Evolutionary conservation across 2,329 filamentous ascomycete species (phyloP).

Genomic region (Fusarium musae): DNA sequence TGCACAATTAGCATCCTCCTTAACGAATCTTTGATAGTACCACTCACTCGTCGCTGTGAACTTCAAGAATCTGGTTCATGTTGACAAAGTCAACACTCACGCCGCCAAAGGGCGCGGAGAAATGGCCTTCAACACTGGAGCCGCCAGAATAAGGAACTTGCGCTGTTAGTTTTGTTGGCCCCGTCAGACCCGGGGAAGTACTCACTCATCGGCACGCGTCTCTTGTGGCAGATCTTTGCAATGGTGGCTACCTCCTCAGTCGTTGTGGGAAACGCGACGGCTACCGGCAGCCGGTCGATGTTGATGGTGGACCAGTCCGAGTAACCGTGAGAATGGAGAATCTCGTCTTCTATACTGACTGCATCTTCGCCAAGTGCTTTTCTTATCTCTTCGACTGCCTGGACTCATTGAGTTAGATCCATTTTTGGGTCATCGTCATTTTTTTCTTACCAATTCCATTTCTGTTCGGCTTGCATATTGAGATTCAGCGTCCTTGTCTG

Average conservation of each 20-base stretch:
- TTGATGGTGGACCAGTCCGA: conserved; percentile 74
- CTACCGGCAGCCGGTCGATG: conserved; percentile 68
- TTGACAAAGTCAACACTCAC: conserved; percentile 88
- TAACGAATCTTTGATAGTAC: rapidly evolving
- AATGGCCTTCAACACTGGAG: conserved; percentile 88
- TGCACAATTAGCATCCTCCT: not conserved
- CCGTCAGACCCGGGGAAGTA: no score
- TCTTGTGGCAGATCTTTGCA: conserved; percentile 75
- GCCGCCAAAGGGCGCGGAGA: conserved; percentile 85
- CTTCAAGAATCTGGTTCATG: conserved; percentile 83
- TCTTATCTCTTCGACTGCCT: conserved; percentile 68
- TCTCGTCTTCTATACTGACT: conserved; percentile 70
- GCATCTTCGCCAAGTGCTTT: conserved; percentile 60
- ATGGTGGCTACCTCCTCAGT: conserved; percentile 70
- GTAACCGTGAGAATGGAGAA: conserved; percentile 71
- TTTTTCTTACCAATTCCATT: not conserved
- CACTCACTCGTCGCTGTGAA: conserved; percentile 76
- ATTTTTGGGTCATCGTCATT: no score
- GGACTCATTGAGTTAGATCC: no score
- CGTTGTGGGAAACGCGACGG: conserved; percentile 70
- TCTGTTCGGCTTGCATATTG: not conserved
- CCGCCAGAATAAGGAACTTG: conserved; percentile 82
- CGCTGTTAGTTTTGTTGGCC: no score
- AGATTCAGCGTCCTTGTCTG: rapidly evolving
- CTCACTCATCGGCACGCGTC: conserved; percentile 76